Evolutionary conservation across 331 rosid genomes (phyloP).

Genomic region (Cydonia oblonga): DNA sequence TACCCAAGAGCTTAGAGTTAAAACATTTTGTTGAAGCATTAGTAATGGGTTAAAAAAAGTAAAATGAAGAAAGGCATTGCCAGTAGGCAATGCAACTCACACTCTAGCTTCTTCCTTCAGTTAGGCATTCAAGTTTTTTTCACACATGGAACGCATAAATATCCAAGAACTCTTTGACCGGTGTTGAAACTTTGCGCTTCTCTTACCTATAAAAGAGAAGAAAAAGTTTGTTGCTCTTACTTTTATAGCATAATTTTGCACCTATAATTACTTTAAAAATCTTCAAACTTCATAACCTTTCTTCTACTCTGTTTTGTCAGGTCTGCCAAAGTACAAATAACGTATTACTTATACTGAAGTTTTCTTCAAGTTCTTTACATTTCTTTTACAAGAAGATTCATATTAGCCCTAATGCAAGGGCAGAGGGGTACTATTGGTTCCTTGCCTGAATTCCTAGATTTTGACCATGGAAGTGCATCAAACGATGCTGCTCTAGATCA

Average conservation of each 20-base stretch:
- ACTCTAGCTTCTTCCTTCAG: background rate
- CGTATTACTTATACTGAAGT: slow-evolving; percentile 15
- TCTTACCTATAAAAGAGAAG: background rate
- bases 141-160: background rate
- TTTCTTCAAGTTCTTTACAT: slow-evolving; percentile 16
- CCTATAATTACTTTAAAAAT: background rate
- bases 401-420: slow-evolving; percentile 74
- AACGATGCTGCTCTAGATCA: slow-evolving; percentile 44
- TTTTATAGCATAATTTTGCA: background rate
- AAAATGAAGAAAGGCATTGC: background rate
- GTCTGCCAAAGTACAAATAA: slow-evolving; percentile 11
- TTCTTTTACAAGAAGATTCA: slow-evolving; percentile 16
- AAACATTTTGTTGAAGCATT: no score
- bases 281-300: background rate
- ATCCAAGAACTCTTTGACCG: background rate
- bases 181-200: background rate
- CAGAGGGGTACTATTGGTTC: slow-evolving; percentile 77
- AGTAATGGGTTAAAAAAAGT: background rate
- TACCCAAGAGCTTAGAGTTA: background rate
- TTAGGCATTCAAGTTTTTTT: background rate
- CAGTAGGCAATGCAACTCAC: background rate
- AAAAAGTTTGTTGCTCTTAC: background rate
- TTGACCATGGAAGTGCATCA: slow-evolving; percentile 70
- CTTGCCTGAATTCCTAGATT: slow-evolving; percentile 64
- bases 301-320: slow-evolving; percentile 27